Percentiles rank a stretch among this genome's conserved stretches.
phyloP scores from a whole-genome alignment of 345 rosid genomes.

The Draba incana region DNA sequence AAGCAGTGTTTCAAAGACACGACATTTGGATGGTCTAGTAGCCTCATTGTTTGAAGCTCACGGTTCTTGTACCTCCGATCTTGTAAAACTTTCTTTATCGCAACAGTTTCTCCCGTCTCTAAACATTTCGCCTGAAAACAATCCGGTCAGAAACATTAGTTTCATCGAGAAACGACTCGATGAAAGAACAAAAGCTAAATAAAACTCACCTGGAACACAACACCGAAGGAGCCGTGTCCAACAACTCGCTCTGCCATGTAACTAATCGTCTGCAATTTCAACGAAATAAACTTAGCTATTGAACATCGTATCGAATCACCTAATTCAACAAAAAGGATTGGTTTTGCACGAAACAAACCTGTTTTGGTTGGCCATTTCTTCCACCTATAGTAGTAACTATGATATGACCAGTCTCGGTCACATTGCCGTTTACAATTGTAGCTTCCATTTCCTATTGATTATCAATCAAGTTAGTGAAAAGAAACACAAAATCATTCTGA shows the following conservation, averaged over 20 bases:
- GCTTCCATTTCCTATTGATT: constrained; percentile 88
- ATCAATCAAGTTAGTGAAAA: constrained; percentile 5
- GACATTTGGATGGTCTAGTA: constrained; percentile 93
- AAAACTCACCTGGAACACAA: constrained; percentile 87
- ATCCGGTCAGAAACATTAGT: constrained; percentile 14
- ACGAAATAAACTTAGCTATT: constrained; percentile 1
- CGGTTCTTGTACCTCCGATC: constrained; percentile 96
- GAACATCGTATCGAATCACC: neutral
- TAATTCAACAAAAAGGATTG: neutral
- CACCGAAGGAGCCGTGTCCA: constrained; percentile 97
- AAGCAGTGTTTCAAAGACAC: constrained; percentile 92
- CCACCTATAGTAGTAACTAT: constrained; percentile 98
- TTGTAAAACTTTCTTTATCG: constrained; percentile 96
- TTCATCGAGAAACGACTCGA: neutral
- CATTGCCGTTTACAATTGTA: constrained; percentile 78
- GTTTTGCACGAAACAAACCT: constrained; percentile 47
- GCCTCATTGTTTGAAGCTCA: constrained; percentile 96
- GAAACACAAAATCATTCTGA: neutral
- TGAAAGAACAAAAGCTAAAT: neutral
- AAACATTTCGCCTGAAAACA: constrained; percentile 81
- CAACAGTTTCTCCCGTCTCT: constrained; percentile 95
- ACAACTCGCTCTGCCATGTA: constrained; percentile 99
- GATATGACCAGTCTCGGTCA: constrained; percentile 92
- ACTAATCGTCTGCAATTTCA: constrained; percentile 76
- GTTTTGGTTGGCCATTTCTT: constrained; percentile 93